phyloP scores from a whole-genome alignment of 2,329 filamentous ascomycete genomes.

The Balansia obtecta region DNA sequence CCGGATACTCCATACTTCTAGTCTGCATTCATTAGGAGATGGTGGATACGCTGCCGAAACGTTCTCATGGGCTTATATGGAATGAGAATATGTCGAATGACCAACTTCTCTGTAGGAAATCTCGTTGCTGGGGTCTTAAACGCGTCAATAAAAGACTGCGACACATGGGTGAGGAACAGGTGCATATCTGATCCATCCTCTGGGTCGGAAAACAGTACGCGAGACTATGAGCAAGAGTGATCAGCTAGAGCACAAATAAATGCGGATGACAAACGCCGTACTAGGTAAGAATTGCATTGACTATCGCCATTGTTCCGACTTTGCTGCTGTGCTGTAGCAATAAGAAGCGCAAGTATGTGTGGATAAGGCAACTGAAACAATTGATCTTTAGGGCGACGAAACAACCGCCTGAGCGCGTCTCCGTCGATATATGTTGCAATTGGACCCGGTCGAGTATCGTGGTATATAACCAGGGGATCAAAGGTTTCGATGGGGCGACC shows the following conservation, averaged over 20 bases:
- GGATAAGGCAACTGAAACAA: too few relatives aligned
- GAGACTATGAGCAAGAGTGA: neutral
- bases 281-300: too few relatives aligned
- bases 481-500: neutral
- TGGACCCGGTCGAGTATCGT: neutral
- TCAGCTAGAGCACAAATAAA: too few relatives aligned
- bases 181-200: neutral
- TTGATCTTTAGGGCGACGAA: too few relatives aligned
- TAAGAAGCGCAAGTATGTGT: neutral
- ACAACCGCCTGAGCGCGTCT: neutral
- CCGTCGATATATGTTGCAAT: neutral
- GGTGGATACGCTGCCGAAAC: neutral
- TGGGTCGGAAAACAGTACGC: neutral
- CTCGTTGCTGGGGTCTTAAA: neutral
- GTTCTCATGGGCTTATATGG: neutral
- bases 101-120: neutral
- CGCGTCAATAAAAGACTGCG: neutral
- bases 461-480: neutral
- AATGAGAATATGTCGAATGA: neutral
- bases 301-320: too few relatives aligned
- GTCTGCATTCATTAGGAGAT: too few relatives aligned
- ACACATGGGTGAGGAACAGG: neutral
- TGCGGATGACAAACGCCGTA: too few relatives aligned
- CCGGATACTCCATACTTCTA: too few relatives aligned
- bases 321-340: neutral